Base-by-base conservation (phyloP, 306 rosid genomes). In the Cicer bijugum region DNA sequence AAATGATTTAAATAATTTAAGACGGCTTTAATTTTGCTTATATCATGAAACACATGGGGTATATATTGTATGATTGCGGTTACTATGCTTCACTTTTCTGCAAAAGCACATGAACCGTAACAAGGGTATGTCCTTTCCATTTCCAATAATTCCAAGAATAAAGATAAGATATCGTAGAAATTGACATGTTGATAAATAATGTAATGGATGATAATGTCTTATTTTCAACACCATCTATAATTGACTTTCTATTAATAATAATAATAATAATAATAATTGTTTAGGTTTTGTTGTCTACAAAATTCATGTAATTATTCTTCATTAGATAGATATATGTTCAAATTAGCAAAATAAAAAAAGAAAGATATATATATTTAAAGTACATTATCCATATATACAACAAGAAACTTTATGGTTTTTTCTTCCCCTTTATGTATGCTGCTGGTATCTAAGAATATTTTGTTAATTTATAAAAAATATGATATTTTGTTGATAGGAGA, bases 181-280 rank as follows among this genome's bases (percentile, higher is more conserved):
- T 28, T 14, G 66, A 35, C 53, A 33, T 43, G 79, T 72, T 71
- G 33, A 55, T 35, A 16, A 72, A 65, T 45, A 45, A 64, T 56
- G 6, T 39, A 58, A 14, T 58, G 65, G 56, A 14, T 44, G 33
- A 48, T 9, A 43, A 55, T 68, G 67, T 59, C 60, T 59, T 53
- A 20, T 53, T 74, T 70, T 80, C 66, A 74, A 50, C 16, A 68
- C 59, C 67, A 63, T 67, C 67, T 74, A 74, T 74, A 39, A 79
- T 72, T 65, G 69, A 47, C 2, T 67, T 35, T 66, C 11, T 39
- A 38, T 55, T 56, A 17, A 17, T 17, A 17, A 17, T 17, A 17
- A 17, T 17, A 17, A 17, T 17, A 17, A 17, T 17, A 17, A 17
- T 17, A 17, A 17, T 17, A 17, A n/a, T 72, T 28, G 3, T 23